These are phyloP conservation scores for Penicillium cinerascens DNA, from an alignment of 495 filamentous ascomycete genomes.

Conservation along the genomic window DNA sequence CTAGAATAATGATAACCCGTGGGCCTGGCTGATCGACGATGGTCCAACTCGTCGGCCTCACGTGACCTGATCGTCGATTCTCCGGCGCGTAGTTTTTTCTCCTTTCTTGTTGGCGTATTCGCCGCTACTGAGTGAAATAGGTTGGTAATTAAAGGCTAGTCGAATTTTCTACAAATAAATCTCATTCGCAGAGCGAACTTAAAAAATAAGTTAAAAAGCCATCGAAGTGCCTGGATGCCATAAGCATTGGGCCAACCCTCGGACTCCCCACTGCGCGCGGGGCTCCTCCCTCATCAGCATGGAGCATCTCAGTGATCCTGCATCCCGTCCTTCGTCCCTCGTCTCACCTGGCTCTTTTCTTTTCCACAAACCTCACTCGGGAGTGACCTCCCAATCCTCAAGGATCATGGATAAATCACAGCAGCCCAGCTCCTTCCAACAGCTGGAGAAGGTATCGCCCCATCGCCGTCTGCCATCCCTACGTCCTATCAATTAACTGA, in stretches of 20 bases:
- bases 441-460: slow-evolving; percentile 75
- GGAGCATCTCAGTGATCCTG: slow-evolving; percentile 23
- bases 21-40: neutral
- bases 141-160: neutral
- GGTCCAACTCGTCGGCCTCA: neutral
- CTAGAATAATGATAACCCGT: neutral
- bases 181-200: neutral
- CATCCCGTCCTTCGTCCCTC: slow-evolving; percentile 27
- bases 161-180: neutral
- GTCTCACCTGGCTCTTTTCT: slow-evolving; percentile 43
- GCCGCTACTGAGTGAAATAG: neutral
- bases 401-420: slow-evolving; percentile 80
- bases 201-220: neutral
- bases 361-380: slow-evolving; percentile 18
- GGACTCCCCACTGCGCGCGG: slow-evolving; percentile 20
- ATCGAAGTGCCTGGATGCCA: neutral
- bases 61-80: neutral
- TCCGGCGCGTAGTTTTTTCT: neutral
- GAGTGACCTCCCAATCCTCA: slow-evolving; percentile 3
- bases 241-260: slow-evolving; percentile 15
- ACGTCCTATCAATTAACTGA: slow-evolving; percentile 13
- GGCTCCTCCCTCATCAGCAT: slow-evolving; percentile 29
- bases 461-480: neutral
- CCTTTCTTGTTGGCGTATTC: neutral
- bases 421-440: slow-evolving; percentile 94